Conservation (phyloP, 2,329 filamentous ascomycete genomes). For the Paecilomyces sp. region DNA sequence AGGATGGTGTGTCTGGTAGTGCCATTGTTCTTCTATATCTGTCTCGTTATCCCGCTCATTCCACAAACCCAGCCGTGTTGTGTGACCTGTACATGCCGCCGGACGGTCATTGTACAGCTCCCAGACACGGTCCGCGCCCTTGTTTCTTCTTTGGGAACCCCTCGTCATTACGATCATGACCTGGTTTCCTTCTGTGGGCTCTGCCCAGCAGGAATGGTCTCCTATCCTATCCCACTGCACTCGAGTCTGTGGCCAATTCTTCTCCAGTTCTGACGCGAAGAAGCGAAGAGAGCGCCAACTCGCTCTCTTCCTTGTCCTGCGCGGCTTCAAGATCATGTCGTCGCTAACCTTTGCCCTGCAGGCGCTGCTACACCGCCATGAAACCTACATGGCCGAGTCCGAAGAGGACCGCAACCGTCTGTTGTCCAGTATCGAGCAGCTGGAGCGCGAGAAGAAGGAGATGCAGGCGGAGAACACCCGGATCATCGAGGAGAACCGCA, state of each 20-base stretch:
- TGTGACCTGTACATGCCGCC: neutral
- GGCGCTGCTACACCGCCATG: constrained; percentile 86
- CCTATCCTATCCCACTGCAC: constrained; percentile 21
- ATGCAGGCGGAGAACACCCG: constrained; percentile 71
- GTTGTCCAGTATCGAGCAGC: constrained; percentile 61
- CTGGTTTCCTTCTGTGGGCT: neutral
- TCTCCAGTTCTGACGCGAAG: constrained; percentile 4
- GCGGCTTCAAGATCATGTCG: constrained; percentile 17
- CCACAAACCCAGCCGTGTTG: neutral
- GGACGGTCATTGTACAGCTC: neutral
- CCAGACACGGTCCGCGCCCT: neutral
- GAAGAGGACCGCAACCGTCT: constrained; percentile 75
- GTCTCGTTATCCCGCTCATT: neutral
- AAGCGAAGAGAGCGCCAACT: neutral
- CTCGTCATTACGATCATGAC: neutral
- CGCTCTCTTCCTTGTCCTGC: neutral
- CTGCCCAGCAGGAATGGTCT: constrained; percentile 6
- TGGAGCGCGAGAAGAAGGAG: constrained; percentile 66
- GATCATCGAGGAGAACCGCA: constrained; percentile 75
- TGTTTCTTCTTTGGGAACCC: neutral
- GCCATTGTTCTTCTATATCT: neutral
- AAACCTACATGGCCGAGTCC: constrained; percentile 87
- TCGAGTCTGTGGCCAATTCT: constrained; percentile 22
- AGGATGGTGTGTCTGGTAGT: neutral
- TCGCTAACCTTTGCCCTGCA: constrained; percentile 69